Base-by-base conservation (phyloP, 2,329 filamentous ascomycete species). In the Talaromyces albobiverticillius region DNA sequence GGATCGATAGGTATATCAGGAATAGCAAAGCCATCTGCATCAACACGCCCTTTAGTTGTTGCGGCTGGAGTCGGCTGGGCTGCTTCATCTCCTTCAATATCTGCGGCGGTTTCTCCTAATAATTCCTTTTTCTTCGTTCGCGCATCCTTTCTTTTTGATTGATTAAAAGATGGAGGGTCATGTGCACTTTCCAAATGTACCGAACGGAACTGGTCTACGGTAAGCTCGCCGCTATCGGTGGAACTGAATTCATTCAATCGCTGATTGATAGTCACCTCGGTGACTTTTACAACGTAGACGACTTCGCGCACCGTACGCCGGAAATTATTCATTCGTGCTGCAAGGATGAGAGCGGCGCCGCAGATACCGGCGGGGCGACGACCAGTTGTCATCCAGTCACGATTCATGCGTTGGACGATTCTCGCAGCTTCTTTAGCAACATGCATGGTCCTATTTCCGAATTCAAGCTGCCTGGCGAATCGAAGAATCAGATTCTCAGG, bases 271-370 rank as follows among this genome's bases (percentile, higher is more conserved):
- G 94, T 99, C 57, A 90, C 83, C 60, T 95, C 95, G 40, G 92
- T 95, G 48, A 97, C 92, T 68, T 96, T 97, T 68, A 96, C 93
- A 34, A 96, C 89, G 68, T 96, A 97, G n/a, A 97, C 93, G 8
- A 99, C 89, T 72, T 99, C 94, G 26, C 91, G 84, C 11, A 95
- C 85, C 0, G 91, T 96, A 16, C 94, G 86, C 42, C 93, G 88
- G 68, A 95, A 99, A 71, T 97, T 97, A 80, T 96, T 95, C 88
- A 97, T 97, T 50, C 94, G 88, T 8, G 94, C 93, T 6, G 94
- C 94, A 69, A 99, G 87, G 57, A 99, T 89, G 46, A 99, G 82
- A 61, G 92, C 95, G 11, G 94, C 94, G 58, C 94, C 94, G 69
- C 92, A 96, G 52, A 97, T 87, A 61, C 94, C 94, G 6, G 93